Percentiles rank a stretch among this genome's conserved stretches.
These are phyloP conservation scores for Pleurotus cornucopiae DNA, from an alignment of 768 basidiomycete species.

Conservation along the genomic window DNA sequence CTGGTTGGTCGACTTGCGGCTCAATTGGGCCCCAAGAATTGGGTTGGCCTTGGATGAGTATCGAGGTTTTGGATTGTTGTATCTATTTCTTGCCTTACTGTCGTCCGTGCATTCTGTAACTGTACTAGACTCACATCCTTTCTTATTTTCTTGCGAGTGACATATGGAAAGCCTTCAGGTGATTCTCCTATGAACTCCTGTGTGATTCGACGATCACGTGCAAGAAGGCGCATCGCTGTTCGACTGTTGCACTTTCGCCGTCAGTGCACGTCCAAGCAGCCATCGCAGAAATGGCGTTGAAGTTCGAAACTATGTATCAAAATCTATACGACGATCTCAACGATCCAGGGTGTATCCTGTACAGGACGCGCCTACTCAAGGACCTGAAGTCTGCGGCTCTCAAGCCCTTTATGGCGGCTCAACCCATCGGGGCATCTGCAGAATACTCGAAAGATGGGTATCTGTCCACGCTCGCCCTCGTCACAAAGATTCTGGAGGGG, in stretches of 20 bases:
- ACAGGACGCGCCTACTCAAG: background rate
- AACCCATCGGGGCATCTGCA: constrained; percentile 47
- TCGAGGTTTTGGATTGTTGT: no score
- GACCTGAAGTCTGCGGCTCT: background rate
- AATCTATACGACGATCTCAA: constrained; percentile 1
- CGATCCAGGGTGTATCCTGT: background rate
- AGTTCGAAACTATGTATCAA: background rate
- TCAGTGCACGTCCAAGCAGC: background rate
- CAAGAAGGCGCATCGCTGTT: background rate
- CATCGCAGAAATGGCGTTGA: background rate
- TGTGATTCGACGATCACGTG: no score
- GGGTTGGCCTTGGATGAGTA: constrained; percentile 31
- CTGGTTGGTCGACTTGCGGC: constrained; percentile 40
- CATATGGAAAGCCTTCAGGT: background rate
- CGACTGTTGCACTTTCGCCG: background rate
- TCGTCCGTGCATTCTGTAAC: no score
- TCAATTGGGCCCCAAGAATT: constrained; percentile 31
- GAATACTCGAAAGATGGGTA: constrained; percentile 39
- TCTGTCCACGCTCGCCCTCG: constrained; percentile 44
- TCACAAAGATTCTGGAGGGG: constrained; percentile 23
- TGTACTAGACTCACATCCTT: no score
- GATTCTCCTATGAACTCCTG: no score
- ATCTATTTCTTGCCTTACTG: no score
- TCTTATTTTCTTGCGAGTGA: no score
- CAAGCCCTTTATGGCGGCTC: constrained; percentile 9